A percentile compares a stretch with the other conserved stretches of the same genome.
Conservation (phyloP, 495 filamentous ascomycete genomes). For the Jackrogersella multiformis region DNA sequence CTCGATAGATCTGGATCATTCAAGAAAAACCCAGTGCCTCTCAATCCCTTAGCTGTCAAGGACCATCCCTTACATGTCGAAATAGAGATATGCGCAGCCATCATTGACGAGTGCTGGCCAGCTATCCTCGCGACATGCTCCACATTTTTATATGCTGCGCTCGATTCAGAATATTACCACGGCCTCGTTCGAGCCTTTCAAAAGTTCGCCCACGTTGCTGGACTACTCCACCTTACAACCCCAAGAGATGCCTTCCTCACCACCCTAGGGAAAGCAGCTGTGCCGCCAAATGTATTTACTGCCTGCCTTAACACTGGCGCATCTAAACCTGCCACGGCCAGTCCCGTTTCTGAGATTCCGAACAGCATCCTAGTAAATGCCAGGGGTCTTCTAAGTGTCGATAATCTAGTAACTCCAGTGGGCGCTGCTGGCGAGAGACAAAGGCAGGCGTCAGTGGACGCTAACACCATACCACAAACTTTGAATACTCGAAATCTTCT, state of each 20-base stretch:
- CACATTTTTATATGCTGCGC: slow-evolving; percentile 88
- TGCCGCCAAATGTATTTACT: slow-evolving; percentile 77
- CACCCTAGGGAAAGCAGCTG: slow-evolving; percentile 89
- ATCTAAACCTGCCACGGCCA: slow-evolving; percentile 50
- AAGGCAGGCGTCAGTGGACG: slow-evolving; percentile 63
- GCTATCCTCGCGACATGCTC: slow-evolving; percentile 93
- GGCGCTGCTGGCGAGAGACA: slow-evolving; percentile 59
- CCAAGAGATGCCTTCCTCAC: slow-evolving; percentile 95
- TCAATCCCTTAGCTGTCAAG: slow-evolving; percentile 80
- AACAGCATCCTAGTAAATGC: slow-evolving; percentile 67
- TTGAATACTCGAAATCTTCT: slow-evolving; percentile 89
- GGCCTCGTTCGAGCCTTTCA: slow-evolving; percentile 93
- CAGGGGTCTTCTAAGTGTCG: slow-evolving; percentile 71
- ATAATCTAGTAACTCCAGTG: slow-evolving; percentile 64
- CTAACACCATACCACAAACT: slow-evolving; percentile 52
- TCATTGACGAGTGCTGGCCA: slow-evolving; percentile 94
- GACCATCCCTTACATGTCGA: slow-evolving; percentile 74
- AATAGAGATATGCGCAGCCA: slow-evolving; percentile 76
- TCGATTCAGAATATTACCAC: slow-evolving; percentile 96
- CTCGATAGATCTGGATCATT: slow-evolving; percentile 57
- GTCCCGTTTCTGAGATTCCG: slow-evolving; percentile 57
- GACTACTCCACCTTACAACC: slow-evolving; percentile 81
- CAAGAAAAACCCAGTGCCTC: slow-evolving; percentile 71
- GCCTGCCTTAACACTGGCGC: slow-evolving; percentile 63
- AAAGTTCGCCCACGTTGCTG: slow-evolving; percentile 94